A percentile compares a stretch with the other conserved stretches of the same genome.
Evolutionary conservation across 176 grass and related monocot species (phyloP).

Genomic region (Oryza glaberrima): DNA sequence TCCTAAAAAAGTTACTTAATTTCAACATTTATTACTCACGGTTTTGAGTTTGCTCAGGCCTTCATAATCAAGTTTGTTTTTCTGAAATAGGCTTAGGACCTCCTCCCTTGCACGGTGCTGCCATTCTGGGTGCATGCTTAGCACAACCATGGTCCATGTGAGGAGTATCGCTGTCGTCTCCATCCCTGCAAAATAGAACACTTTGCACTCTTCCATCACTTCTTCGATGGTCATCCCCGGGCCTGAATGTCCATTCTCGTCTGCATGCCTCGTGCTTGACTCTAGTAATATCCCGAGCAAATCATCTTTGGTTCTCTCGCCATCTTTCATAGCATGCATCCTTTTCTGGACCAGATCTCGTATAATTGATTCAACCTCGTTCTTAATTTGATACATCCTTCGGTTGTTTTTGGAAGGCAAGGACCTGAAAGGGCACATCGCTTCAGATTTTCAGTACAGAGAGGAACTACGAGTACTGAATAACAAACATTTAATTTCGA

Average conservation of each 20-base stretch:
- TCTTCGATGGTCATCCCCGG: conserved; percentile 51
- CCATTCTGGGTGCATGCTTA: conserved; percentile 72
- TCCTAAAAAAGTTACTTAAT: too few relatives aligned
- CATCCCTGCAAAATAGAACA: conserved; percentile 84
- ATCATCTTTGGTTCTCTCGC: conserved; percentile 46
- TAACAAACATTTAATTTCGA: too few relatives aligned
- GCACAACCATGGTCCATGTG: conserved; percentile 65
- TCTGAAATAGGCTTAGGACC: conserved; percentile 55
- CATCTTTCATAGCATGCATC: conserved; percentile 49
- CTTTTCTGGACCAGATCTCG: conserved; percentile 44
- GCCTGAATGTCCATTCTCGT: conserved; percentile 40
- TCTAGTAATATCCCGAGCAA: conserved; percentile 55
- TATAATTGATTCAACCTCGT: conserved; percentile 45
- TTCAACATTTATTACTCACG: conserved; percentile 42
- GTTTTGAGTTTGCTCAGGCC: conserved; percentile 58
- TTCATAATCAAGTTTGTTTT: conserved; percentile 44
- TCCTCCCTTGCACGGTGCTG: conserved; percentile 66
- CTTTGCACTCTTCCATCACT: conserved; percentile 70
- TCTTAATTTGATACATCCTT: conserved; percentile 46
- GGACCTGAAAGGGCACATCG: conserved; percentile 30
- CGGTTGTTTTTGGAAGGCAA: conserved; percentile 57
- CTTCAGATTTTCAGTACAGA: not conserved
- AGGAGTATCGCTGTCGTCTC: conserved; percentile 74
- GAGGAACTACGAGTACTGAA: not conserved
- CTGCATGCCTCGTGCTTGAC: conserved; percentile 43